These are phyloP conservation scores for Alloteropsis semialata DNA, from an alignment of 176 grass and related monocot species.

Conservation along the genomic window DNA sequence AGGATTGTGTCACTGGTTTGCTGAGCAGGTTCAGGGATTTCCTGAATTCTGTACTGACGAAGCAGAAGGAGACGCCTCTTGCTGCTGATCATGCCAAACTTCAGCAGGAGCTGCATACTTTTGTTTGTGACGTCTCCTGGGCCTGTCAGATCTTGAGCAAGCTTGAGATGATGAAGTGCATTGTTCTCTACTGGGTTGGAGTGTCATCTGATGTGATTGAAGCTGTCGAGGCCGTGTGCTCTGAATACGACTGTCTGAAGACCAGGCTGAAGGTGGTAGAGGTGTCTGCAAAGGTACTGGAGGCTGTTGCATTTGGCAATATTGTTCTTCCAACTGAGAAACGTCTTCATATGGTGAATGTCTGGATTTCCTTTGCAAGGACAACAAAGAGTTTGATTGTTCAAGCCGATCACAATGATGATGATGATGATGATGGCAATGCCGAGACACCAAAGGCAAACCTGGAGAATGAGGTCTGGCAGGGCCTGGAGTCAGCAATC, in stretches of 20 bases:
- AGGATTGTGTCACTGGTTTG: slow-evolving; percentile 45
- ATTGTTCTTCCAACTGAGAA: slow-evolving; percentile 48
- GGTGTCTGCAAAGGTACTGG: slow-evolving; percentile 67
- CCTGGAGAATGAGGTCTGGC: slow-evolving; percentile 68
- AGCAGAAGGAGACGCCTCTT: not conserved
- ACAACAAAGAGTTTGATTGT: slow-evolving; percentile 36
- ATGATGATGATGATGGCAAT: not conserved
- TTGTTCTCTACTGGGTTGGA: slow-evolving; percentile 64
- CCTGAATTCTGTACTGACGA: slow-evolving; percentile 21
- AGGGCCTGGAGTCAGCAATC: slow-evolving; percentile 57
- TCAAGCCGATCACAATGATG: not conserved
- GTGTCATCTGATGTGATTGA: slow-evolving; percentile 38
- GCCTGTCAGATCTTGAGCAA: slow-evolving; percentile 72
- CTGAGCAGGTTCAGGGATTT: slow-evolving; percentile 48
- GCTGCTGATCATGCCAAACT: not conserved
- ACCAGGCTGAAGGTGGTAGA: slow-evolving; percentile 65
- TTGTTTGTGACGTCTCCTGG: slow-evolving; percentile 75
- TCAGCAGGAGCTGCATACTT: slow-evolving; percentile 33
- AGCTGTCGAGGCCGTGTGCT: not conserved
- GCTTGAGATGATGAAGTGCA: slow-evolving; percentile 83
- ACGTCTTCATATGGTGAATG: slow-evolving; percentile 46
- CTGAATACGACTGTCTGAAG: slow-evolving; percentile 19
- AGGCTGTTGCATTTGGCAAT: slow-evolving; percentile 66
- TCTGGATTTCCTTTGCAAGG: slow-evolving; percentile 63
- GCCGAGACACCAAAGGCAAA: slow-evolving; percentile 19